A percentile compares a stretch with the other conserved stretches of the same genome.
These are phyloP conservation scores for Juncus effusus DNA, from an alignment of 176 grass and related monocot genomes.

Conservation along the genomic window DNA sequence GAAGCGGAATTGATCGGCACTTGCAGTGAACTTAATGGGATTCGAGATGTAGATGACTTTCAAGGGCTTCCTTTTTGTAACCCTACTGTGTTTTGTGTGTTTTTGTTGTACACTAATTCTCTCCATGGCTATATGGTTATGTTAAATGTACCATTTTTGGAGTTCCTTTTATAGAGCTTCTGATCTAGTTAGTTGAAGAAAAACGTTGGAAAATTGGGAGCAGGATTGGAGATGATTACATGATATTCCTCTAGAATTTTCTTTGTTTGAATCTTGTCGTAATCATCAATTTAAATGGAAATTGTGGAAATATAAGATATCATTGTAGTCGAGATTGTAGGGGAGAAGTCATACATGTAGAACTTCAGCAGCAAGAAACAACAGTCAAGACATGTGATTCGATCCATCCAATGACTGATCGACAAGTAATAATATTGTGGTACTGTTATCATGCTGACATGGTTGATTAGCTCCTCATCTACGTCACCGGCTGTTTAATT, in stretches of 20 bases:
- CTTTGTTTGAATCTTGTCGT: too few relatives aligned
- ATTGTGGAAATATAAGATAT: too few relatives aligned
- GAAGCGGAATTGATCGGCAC: conserved; percentile 68
- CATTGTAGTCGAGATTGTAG: too few relatives aligned
- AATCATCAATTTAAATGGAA: too few relatives aligned
- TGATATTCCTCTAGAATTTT: background rate
- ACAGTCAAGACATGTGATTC: conserved; percentile 13
- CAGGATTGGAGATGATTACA: background rate
- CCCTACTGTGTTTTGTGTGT: conserved; percentile 23
- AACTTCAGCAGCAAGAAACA: background rate
- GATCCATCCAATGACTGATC: background rate
- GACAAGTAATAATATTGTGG: background rate
- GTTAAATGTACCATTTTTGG: background rate
- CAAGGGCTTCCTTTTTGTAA: conserved; percentile 30
- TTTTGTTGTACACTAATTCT: background rate
- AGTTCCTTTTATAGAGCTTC: background rate
- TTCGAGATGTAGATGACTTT: conserved; percentile 87
- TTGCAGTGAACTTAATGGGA: conserved; percentile 66
- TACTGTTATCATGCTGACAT: background rate
- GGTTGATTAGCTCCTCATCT: background rate
- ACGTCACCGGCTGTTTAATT: background rate
- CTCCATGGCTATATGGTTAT: conserved; percentile 11
- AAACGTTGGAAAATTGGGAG: background rate
- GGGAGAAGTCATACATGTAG: background rate
- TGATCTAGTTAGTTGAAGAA: background rate